Base-by-base conservation (phyloP, 148 eudicot genomes). In the Vaccinium corymbosum region DNA sequence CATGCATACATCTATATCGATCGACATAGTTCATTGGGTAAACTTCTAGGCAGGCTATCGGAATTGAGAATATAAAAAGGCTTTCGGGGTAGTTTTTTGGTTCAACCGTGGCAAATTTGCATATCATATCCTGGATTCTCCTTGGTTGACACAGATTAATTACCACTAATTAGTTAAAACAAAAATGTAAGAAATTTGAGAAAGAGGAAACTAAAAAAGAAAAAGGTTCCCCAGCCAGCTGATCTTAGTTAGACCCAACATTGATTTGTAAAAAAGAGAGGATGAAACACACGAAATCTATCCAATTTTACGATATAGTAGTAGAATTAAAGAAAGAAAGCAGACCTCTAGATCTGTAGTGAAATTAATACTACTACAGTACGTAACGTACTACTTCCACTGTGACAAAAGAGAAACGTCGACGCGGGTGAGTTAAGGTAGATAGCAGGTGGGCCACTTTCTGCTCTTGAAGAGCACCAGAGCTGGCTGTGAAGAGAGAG, bases 361-460 rank as follows among this genome's bases (percentile, higher is more conserved):
- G 50, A 72, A 38, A 35, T 35, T 35, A 35, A 72, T 72, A 16
- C n/a, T 72, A 72, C 76, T 71, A 6, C 75, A 0, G 46, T 4
- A 42, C 46, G 46, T 42, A 16, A 16, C 62, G 25, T 20, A 20
- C 12, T 17, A 72, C 49, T 55, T 79, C 64, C 81, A 32, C 66
- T 6, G 68, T 79, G 81, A 75, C 78, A 59, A 12, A 29, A 68
- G 48, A 29, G 7, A 71, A 35, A 32, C 38, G 38, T 35, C 46
- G 19, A 71, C 15, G 10, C 20, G 20, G 20, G 48, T 61, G 68
- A 62, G 25, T 71, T 71, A 71, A 32, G 20, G n/a, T 16, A 35
- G 76, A 38, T 38, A 72, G n/a, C 76, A 72, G 50, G 49, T 72
- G 76, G 29, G 62, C 80, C 70, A 82, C 27, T 55, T 52, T 82